Evolutionary conservation across 2,329 filamentous ascomycete species (phyloP), one percentile per base, ranked within the genome.

Genomic region (Aspergillus fumigatiaffinis): DNA sequence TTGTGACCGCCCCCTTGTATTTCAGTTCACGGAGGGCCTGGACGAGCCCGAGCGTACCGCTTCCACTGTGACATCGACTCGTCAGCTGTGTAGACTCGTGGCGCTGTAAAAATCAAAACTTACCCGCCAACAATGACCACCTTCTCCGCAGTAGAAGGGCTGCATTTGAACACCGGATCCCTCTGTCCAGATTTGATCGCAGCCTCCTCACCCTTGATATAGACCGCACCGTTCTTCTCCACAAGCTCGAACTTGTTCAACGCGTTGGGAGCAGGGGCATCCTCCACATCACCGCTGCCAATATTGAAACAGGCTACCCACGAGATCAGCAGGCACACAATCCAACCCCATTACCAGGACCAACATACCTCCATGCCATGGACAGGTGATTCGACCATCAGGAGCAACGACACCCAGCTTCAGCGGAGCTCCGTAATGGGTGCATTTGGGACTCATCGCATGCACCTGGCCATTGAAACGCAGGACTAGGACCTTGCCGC

Each of bases 351-450:
- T 17, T 38, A 38, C 32, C 2, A 38, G 32, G 32, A 17, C 50
- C 50, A 20, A 73, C 81, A 63, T 72, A 94, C 91, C 91, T 79
- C 93, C 93, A 73, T 97, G 93, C 94, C 94, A 97, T 3, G 93
- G 92, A 73, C 94, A 99, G 6, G 91, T 96, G 60, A 99, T 76
- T 52, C 91, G 84, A 4, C 94, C 94, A 64, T 89, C 87, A 2
- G 85, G 84, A 7, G 90, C 90, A 61, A 99, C 77, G 7, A 97
- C 87, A 54, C 94, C 94, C 65, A 93, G 91, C 53, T 87, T 85
- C 63, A 99, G 77, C 14, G 94, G 94, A 44, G 93, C 94, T 35
- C 94, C 93, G 72, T 96, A 97, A 77, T 97, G 93, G 14, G 85
- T 87, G 71, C 94, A 99, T 65, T 88, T 94, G 42, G 91, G 80